Conservation (phyloP, 1,284 basidiomycete species). For the Xerocomus minutiporus region DNA sequence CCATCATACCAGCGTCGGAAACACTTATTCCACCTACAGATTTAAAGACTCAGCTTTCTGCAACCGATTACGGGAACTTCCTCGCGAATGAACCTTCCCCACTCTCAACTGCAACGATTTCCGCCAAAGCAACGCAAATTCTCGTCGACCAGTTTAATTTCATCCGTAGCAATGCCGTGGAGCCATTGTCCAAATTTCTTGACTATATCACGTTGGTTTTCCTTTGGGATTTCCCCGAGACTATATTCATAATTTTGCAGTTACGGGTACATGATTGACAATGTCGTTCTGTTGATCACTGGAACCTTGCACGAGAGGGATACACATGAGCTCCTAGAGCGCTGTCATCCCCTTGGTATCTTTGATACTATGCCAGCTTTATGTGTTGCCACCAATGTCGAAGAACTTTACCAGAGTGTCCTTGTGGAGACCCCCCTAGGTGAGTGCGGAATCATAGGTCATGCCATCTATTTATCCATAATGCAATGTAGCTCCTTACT, state of each 20-base stretch:
- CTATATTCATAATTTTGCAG: conserved; percentile 37
- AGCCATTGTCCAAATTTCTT: conserved; percentile 88
- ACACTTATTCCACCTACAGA: conserved; percentile 45
- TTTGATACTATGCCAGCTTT: conserved; percentile 99
- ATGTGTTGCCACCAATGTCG: conserved; percentile 99
- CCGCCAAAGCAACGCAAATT: conserved; percentile 91
- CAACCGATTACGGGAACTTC: conserved; percentile 99
- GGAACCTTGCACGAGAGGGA: conserved; percentile 97
- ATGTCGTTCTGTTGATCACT: conserved; percentile 95
- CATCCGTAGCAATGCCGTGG: conserved; percentile 85
- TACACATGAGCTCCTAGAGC: conserved; percentile 92
- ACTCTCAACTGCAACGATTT: conserved; percentile 90
- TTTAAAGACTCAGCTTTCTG: conserved; percentile 87
- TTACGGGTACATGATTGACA: conserved; percentile 99
- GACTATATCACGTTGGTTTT: conserved; percentile 90
- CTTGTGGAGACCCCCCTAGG: conserved; percentile 96
- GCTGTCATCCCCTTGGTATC: conserved; percentile 95
- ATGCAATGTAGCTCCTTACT: conserved; percentile 80
- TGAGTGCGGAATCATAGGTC: conserved; percentile 37
- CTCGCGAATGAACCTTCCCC: conserved; percentile 96
- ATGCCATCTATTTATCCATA: conserved; percentile 8
- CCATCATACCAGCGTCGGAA: conserved; percentile 33
- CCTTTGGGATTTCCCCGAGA: conserved; percentile 6
- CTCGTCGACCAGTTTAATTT: conserved; percentile 98
- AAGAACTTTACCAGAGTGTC: conserved; percentile 96